These are phyloP conservation scores for Sporisorium scitamineum DNA, from an alignment of 1,284 basidiomycete genomes.

Conservation along the genomic window DNA sequence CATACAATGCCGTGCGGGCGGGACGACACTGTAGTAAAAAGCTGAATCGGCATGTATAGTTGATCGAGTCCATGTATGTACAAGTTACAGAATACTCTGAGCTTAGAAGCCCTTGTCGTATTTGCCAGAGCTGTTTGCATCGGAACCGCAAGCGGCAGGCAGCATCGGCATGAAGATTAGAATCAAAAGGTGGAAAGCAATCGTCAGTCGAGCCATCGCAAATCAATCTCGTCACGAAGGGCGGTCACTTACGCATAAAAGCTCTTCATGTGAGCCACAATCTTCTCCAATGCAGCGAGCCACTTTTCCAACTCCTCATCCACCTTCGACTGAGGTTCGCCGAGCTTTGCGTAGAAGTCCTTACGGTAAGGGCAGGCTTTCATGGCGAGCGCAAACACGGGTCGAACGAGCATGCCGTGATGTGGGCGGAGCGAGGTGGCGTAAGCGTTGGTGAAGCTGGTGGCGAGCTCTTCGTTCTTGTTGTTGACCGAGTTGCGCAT, in stretches of 20 bases:
- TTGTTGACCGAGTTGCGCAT: constrained; percentile 81
- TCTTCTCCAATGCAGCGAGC: constrained; percentile 80
- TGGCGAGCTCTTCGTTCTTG: constrained; percentile 78
- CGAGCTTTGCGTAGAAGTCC: constrained; percentile 90
- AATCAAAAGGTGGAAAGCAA: not conserved
- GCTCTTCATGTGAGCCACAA: constrained; percentile 78
- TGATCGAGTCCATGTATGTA: constrained; percentile 5
- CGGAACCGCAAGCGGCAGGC: not conserved
- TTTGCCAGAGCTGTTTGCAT: constrained; percentile 38
- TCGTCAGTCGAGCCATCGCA: constrained; percentile 3
- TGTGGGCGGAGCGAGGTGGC: constrained; percentile 83
- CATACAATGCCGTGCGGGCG: not conserved
- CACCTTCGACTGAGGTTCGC: constrained; percentile 78
- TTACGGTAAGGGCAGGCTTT: constrained; percentile 93
- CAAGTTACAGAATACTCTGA: not conserved
- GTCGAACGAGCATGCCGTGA: constrained; percentile 89
- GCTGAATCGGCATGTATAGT: constrained; percentile 1
- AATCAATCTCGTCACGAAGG: not conserved
- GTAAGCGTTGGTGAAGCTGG: constrained; percentile 86
- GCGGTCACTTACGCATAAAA: constrained; percentile 73
- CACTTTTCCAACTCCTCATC: constrained; percentile 80
- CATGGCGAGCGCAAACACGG: constrained; percentile 92
- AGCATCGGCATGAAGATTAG: not conserved
- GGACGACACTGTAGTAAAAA: not conserved
- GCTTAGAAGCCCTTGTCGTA: constrained; percentile 59